Conservation (phyloP, 2,329 filamentous ascomycete genomes). For the Alternaria panax region DNA sequence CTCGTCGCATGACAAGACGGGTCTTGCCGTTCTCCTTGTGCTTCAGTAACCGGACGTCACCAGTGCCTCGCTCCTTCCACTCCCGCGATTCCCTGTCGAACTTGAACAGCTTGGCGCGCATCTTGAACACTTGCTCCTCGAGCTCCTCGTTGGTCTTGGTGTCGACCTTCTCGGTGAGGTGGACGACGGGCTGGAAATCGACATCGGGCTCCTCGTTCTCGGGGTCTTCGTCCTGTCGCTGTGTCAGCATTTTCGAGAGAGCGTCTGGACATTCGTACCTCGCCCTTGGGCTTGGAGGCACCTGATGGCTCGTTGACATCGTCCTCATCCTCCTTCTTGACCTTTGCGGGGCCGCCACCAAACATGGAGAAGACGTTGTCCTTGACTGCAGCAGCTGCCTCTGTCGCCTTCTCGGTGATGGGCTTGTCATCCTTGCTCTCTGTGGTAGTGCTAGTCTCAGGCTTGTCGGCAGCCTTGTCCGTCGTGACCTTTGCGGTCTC, state of each 20-base stretch:
- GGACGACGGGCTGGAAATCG: slow-evolving; percentile 96
- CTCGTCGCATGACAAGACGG: slow-evolving; percentile 94
- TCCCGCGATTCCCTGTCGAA: slow-evolving; percentile 90
- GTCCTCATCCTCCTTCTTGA: slow-evolving; percentile 83
- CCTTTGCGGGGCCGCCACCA: slow-evolving; percentile 95
- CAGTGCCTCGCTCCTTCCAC: slow-evolving; percentile 99
- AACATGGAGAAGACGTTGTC: slow-evolving; percentile 95
- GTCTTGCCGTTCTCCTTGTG: slow-evolving; percentile 99
- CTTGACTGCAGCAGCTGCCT: slow-evolving; percentile 53
- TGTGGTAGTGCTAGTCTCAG: slow-evolving; percentile 16
- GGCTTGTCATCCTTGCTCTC: slow-evolving; percentile 61
- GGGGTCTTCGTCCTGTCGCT: slow-evolving; percentile 70
- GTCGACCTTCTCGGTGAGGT: slow-evolving; percentile 95
- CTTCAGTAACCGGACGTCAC: slow-evolving; percentile 94
- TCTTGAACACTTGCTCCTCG: slow-evolving; percentile 98
- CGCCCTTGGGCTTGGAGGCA: slow-evolving; percentile 65
- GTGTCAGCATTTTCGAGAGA: slow-evolving; percentile 18
- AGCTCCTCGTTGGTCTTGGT: slow-evolving; percentile 98
- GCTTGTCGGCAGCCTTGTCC: slow-evolving; percentile 42
- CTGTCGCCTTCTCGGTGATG: slow-evolving; percentile 49
- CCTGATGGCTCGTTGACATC: slow-evolving; percentile 79
- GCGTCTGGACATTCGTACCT: slow-evolving; percentile 52
- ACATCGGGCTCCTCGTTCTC: slow-evolving; percentile 93
- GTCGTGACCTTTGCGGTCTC: slow-evolving; percentile 56
- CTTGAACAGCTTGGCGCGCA: slow-evolving; percentile 99